phyloP scores from a whole-genome alignment of 352 stramenopile genomes.

The Pythium scleroteichum region DNA sequence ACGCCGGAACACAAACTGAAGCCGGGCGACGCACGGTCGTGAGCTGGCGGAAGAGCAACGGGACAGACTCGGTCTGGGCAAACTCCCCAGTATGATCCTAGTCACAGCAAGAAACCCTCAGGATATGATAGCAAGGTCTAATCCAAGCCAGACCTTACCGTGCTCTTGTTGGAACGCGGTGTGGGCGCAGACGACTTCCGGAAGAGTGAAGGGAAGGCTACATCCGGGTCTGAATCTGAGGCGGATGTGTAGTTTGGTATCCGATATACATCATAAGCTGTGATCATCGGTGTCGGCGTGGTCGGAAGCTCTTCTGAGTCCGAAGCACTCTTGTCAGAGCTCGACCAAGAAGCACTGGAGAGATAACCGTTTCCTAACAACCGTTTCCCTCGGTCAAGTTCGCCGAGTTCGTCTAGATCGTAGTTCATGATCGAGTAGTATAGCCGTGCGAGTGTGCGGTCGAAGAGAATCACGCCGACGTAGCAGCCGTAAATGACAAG shows the following conservation, averaged over 20 bases:
- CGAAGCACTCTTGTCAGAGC: constrained; percentile 31
- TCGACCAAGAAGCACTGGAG: constrained; percentile 6
- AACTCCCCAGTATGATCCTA: constrained; percentile 19
- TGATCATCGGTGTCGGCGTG: constrained; percentile 17
- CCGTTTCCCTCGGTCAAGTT: constrained; percentile 27
- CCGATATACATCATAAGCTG: constrained; percentile 36
- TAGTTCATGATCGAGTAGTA: constrained; percentile 23
- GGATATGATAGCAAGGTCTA: background rate
- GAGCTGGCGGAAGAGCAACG: constrained; percentile 60
- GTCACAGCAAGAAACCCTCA: background rate
- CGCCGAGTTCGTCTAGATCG: constrained; percentile 37
- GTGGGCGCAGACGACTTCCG: constrained; percentile 65
- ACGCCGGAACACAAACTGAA: constrained; percentile 55
- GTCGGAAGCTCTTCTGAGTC: constrained; percentile 19
- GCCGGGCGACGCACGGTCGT: constrained; percentile 49
- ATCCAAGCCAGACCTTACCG: constrained; percentile 4
- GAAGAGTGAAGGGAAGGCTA: constrained; percentile 35
- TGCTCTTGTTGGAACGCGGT: constrained; percentile 35
- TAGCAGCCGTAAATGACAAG: constrained; percentile 71
- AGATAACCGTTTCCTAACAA: constrained; percentile 1
- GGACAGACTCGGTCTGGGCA: constrained; percentile 38
- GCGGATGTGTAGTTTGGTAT: constrained; percentile 28
- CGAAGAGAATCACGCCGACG: constrained; percentile 59
- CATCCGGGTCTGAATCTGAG: constrained; percentile 53
- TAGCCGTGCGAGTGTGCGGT: constrained; percentile 37